Evolutionary conservation across 2,329 filamentous ascomycete genomes (phyloP).

Genomic region (Nectriaceae sp.): DNA sequence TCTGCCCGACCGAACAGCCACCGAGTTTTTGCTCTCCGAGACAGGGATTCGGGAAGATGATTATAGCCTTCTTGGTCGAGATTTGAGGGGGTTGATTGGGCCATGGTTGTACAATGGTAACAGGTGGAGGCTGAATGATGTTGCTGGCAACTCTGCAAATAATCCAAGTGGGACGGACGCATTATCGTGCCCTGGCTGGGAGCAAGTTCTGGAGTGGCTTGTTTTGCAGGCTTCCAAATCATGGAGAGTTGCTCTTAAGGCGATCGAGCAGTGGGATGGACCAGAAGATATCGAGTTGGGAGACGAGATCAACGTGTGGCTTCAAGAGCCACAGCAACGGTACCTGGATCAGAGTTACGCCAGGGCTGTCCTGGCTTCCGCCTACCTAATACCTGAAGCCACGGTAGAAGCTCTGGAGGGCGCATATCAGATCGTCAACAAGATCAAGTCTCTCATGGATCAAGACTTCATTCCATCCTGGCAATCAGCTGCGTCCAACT

Average conservation of each 20-base stretch:
- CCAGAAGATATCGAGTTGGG: conserved; percentile 71
- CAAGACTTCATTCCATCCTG: conserved; percentile 58
- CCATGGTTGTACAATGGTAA: conserved; percentile 72
- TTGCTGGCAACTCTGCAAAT: conserved; percentile 3
- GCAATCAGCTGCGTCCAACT: conserved; percentile 46
- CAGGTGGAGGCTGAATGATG: conserved; percentile 48
- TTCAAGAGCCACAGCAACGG: conserved; percentile 61
- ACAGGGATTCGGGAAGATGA: conserved; percentile 47
- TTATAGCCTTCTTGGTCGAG: conserved; percentile 54
- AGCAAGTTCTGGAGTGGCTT: conserved; percentile 69
- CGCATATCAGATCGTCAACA: conserved; percentile 61
- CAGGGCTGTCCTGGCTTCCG: conserved; percentile 65
- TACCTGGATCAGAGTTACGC: conserved; percentile 66
- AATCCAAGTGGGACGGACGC: conserved; percentile 32
- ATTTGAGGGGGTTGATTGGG: conserved; percentile 67
- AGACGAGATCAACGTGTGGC: conserved; percentile 55
- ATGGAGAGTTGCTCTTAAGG: conserved; percentile 63
- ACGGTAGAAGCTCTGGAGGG: conserved; percentile 59
- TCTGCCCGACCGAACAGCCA: conserved; percentile 59
- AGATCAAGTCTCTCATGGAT: conserved; percentile 58
- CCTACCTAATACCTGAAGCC: conserved; percentile 66
- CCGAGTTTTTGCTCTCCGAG: conserved; percentile 62
- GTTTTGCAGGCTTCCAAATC: conserved; percentile 57
- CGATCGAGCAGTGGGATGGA: conserved; percentile 72
- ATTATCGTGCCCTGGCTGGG: conserved; percentile 62